Evolutionary conservation across 1,139 yeast genomes (phyloP), one percentile per base, ranked within the genome.

Genomic region (Meyerozyma elateridarum): DNA sequence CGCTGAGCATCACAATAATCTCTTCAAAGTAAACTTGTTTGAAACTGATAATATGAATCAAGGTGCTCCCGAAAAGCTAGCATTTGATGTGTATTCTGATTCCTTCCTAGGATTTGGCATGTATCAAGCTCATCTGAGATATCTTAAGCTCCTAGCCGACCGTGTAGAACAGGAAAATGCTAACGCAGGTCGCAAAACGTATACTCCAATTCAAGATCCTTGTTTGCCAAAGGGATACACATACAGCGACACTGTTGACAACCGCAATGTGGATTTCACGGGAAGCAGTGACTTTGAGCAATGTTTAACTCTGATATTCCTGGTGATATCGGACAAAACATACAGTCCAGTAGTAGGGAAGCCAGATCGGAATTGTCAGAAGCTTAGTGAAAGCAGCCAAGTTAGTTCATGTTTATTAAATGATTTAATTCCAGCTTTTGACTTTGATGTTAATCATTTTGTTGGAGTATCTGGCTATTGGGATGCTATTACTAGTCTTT

Each of bases 391-490:
- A 25, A 47, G 49, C 19, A 41, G 49, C 27, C 48, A 53, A n/a
- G 63, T 58, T 3, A 61, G 70, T 35, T 58, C 76, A 1, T 77
- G 83, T 48, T 52, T 76, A n/a, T 50, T 75, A 26, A 62, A 61
- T 34, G 79, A 76, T 38, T 50, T 64, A 26, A 65, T 75, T 13
- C 94, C 94, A 0, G 70, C 76, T 2, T 77, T 85, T 55, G 85
- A 80, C 44, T 79, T 83, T 44, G 78, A 72, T 34, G 60, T 76
- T 25, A 76, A 79, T 42, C 79, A 76, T 41, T 84, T 84, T 40
- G 70, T 81, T 19, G 94, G 93, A 0, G 87, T 85, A 2, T 79
- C 88, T 45, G 94, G 88, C 27, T 84, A 82, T 54, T 84, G 88
- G 85, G 84, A 83, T 50, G 76, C 87, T 3, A 64, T 81, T 7